Percentiles rank a stretch among this genome's conserved stretches.
Evolutionary conservation across 1,139 yeast species (phyloP).

Genomic region (Geotrichum cucujoidarum): DNA sequence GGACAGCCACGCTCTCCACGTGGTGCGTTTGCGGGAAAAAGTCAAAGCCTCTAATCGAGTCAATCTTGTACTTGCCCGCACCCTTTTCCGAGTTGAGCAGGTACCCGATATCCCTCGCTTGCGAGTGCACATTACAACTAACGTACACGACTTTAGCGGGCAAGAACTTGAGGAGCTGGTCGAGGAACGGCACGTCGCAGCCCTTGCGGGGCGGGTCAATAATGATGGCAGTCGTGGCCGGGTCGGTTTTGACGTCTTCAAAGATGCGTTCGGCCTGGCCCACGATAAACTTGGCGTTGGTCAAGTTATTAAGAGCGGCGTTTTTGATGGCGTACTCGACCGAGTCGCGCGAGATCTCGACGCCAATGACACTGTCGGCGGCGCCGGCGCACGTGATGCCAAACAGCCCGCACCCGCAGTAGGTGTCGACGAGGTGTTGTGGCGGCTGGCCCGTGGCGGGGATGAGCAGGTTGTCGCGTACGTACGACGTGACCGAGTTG

Average conservation of each 20-base stretch:
- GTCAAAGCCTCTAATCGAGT: slow-evolving; percentile 87
- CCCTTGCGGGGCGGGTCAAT: slow-evolving; percentile 98
- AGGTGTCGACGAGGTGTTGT: slow-evolving; percentile 82
- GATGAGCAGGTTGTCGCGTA: slow-evolving; percentile 59
- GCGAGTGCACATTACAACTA: slow-evolving; percentile 96
- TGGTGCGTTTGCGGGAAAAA: slow-evolving; percentile 98
- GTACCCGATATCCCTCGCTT: slow-evolving; percentile 88
- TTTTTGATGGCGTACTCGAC: slow-evolving; percentile 81
- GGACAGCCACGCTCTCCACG: slow-evolving; percentile 91
- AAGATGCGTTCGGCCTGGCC: slow-evolving; percentile 93
- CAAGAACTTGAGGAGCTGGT: slow-evolving; percentile 73
- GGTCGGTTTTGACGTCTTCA: slow-evolving; percentile 67
- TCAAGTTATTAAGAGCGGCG: slow-evolving; percentile 67
- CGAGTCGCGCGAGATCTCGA: slow-evolving; percentile 88
- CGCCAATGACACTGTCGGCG: slow-evolving; percentile 83
- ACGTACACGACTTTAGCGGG: slow-evolving; percentile 89
- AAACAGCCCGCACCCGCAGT: slow-evolving; percentile 94
- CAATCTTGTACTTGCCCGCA: slow-evolving; percentile 53
- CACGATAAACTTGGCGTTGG: slow-evolving; percentile 75
- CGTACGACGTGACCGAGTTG: slow-evolving; percentile 76
- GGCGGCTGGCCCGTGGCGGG: slow-evolving; percentile 41
- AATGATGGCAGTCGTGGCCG: slow-evolving; percentile 75
- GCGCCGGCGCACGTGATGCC: slow-evolving; percentile 79
- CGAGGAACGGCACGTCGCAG: slow-evolving; percentile 80
- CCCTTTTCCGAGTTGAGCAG: slow-evolving; percentile 54